Percentiles rank a stretch among this genome's conserved stretches.
Conservation (phyloP, 1,284 basidiomycete genomes). For the Fistulinella cinereoalba region DNA sequence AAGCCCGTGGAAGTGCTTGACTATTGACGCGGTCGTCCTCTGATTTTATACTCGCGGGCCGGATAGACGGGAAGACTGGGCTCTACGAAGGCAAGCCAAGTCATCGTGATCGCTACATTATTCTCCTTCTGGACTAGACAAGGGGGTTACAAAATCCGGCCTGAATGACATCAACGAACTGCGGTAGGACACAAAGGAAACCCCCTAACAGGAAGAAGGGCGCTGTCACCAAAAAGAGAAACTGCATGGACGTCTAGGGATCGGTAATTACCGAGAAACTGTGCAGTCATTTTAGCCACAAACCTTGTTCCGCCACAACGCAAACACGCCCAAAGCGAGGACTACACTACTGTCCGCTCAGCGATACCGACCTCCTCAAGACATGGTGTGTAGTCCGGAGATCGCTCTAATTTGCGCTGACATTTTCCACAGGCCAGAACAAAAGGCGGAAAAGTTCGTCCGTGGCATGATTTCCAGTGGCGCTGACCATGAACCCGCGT, state of each 20-base stretch:
- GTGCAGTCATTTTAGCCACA: constrained; percentile 35
- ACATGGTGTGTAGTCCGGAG: constrained; percentile 58
- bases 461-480: constrained; percentile 22
- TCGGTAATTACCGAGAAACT: constrained; percentile 31
- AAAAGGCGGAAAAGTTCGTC: constrained; percentile 39
- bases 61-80: no score
- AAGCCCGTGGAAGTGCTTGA: no score
- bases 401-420: constrained; percentile 8
- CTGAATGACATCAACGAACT: no score
- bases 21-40: no score
- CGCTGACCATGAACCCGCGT: constrained; percentile 6
- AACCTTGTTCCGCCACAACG: constrained; percentile 35
- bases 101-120: no score
- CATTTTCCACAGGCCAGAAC: constrained; percentile 39
- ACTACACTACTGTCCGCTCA: constrained; percentile 29
- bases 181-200: neutral
- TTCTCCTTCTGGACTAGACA: no score
- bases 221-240: neutral
- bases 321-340: constrained; percentile 30
- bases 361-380: constrained; percentile 52
- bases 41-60: no score
- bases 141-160: no score
- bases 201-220: no score
- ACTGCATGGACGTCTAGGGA: neutral
- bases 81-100: no score